A percentile compares a stretch with the other conserved stretches of the same genome.
Evolutionary conservation across 1,139 yeast genomes (phyloP).

Genomic region (Debaryomyces robertsiae): DNA sequence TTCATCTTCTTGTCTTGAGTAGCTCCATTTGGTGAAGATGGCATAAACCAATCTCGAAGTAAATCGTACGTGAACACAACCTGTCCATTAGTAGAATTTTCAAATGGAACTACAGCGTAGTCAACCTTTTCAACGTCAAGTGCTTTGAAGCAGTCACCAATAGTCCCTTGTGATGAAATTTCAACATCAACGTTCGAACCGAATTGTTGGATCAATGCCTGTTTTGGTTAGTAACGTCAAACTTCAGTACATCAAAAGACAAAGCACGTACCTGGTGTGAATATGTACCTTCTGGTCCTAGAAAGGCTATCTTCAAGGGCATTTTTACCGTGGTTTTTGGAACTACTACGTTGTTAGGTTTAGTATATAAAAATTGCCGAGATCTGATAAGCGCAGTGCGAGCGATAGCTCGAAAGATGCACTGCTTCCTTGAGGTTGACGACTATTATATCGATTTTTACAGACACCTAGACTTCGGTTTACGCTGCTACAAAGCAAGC

Average conservation of each 20-base stretch:
- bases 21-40: constrained; percentile 14
- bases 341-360: too few species aligned
- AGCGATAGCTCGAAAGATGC: too few species aligned
- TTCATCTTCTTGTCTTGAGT: constrained; percentile 5
- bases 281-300: constrained; percentile 91
- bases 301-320: constrained; percentile 56
- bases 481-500: too few species aligned
- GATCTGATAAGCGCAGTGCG: not conserved
- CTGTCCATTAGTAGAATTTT: constrained; percentile 93
- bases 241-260: not conserved
- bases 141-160: constrained; percentile 65
- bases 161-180: constrained; percentile 49
- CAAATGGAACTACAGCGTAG: constrained; percentile 86
- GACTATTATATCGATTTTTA: too few species aligned
- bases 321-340: constrained; percentile 8
- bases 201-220: constrained; percentile 83
- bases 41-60: constrained; percentile 63
- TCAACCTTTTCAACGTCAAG: constrained; percentile 53
- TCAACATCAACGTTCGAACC: constrained; percentile 40
- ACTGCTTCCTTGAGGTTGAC: too few species aligned
- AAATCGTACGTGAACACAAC: constrained; percentile 85
- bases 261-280: constrained; percentile 71
- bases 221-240: constrained; percentile 14
- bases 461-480: too few species aligned
- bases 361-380: not conserved